Percentiles rank a stretch among this genome's conserved stretches.
Conservation (phyloP, 768 basidiomycete genomes). For the Phaeolepiota aurea region DNA sequence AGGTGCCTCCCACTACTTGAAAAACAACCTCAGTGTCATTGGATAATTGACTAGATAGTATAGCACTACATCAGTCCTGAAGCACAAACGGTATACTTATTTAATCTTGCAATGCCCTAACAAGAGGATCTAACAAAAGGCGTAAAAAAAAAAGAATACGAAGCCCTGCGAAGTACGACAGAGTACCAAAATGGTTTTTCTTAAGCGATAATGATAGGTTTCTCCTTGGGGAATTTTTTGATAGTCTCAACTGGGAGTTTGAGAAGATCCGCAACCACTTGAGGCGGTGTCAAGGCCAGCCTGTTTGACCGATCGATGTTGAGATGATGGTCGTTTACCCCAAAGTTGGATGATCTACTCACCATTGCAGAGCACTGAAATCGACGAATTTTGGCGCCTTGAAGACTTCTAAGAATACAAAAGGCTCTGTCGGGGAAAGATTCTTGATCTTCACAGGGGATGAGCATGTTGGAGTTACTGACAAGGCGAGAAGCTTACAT, state of each 20-base stretch:
- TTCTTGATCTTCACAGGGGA: conserved; percentile 7
- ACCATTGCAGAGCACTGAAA: conserved; percentile 11
- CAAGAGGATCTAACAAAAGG: too few relatives aligned
- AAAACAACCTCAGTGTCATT: too few relatives aligned
- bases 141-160: too few relatives aligned
- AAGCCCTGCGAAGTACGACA: too few relatives aligned
- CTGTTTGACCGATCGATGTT: neutral
- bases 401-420: conserved; percentile 10
- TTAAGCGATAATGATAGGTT: conserved; percentile 9
- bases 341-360: too few relatives aligned
- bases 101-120: too few relatives aligned
- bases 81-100: too few relatives aligned
- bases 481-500: conserved; percentile 3
- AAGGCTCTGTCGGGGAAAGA: conserved; percentile 10
- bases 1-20: too few relatives aligned
- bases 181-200: neutral
- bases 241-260: conserved; percentile 10
- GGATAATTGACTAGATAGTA: too few relatives aligned
- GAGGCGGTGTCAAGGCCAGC: conserved; percentile 10
- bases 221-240: conserved; percentile 7
- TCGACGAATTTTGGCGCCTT: conserved; percentile 9
- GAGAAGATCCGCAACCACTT: conserved; percentile 10
- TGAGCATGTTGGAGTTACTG: neutral
- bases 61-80: too few relatives aligned
- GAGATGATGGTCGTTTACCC: too few relatives aligned